Conservation (phyloP, 345 rosid genomes). For the Euphorbia lathyris region DNA sequence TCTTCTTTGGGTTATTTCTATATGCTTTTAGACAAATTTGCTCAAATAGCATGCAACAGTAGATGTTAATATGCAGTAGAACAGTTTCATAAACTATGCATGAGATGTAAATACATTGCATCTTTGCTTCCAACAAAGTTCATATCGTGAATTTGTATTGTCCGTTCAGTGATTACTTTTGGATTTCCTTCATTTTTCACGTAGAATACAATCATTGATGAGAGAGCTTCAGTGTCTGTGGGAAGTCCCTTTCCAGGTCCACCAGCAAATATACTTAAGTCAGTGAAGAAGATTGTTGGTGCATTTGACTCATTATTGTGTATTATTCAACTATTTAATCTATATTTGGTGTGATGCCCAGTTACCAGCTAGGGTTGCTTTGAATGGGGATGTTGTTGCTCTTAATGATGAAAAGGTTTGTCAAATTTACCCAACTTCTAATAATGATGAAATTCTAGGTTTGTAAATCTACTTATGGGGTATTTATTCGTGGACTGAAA, state of each 20-base stretch:
- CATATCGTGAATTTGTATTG: not conserved
- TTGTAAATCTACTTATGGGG: too few species aligned
- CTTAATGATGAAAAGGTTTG: slow-evolving; percentile 56
- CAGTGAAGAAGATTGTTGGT: slow-evolving; percentile 51
- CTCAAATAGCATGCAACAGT: too few species aligned
- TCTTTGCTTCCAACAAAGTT: slow-evolving; percentile 1
- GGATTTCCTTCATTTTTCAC: slow-evolving; percentile 10
- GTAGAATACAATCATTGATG: slow-evolving; percentile 80
- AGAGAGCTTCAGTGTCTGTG: slow-evolving; percentile 72
- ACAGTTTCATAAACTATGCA: not conserved
- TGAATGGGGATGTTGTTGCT: slow-evolving; percentile 69
- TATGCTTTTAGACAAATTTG: too few species aligned
- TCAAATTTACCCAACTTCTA: not conserved
- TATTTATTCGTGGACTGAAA: not conserved
- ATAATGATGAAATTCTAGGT: not conserved
- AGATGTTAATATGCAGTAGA: too few species aligned
- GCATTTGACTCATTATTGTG: slow-evolving; percentile 14
- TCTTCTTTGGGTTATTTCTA: too few species aligned
- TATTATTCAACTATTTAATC: not conserved
- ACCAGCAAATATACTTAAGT: slow-evolving; percentile 47
- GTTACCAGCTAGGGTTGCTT: slow-evolving; percentile 74
- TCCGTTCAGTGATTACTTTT: not conserved
- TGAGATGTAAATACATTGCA: not conserved
- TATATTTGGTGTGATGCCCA: slow-evolving; percentile 24
- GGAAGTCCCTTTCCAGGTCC: slow-evolving; percentile 68